Conservation (phyloP, 2,329 filamentous ascomycete species). For the Didymellaceae sp. region DNA sequence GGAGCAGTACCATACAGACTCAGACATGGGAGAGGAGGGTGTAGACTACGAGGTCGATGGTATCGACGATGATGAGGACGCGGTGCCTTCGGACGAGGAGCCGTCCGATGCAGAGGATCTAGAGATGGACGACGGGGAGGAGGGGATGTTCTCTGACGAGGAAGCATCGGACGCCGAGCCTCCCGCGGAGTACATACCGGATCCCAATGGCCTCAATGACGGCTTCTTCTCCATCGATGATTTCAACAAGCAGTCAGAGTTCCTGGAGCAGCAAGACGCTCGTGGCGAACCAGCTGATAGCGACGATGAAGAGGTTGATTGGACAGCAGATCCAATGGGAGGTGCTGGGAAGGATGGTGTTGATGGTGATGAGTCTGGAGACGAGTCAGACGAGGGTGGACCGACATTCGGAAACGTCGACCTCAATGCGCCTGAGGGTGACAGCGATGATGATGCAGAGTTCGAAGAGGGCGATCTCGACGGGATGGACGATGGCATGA, state of each 20-base stretch:
- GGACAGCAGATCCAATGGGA: slow-evolving; percentile 76
- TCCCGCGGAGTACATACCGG: slow-evolving; percentile 67
- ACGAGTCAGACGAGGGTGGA: slow-evolving; percentile 73
- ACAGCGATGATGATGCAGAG: slow-evolving; percentile 67
- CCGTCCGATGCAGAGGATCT: slow-evolving; percentile 39
- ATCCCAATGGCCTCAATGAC: slow-evolving; percentile 88
- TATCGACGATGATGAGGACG: slow-evolving; percentile 40
- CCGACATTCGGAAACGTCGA: slow-evolving; percentile 84
- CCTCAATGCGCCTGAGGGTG: slow-evolving; percentile 74
- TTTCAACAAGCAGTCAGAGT: slow-evolving; percentile 93
- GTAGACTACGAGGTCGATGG: slow-evolving; percentile 45
- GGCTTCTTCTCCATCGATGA: slow-evolving; percentile 98
- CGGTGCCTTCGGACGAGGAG: slow-evolving; percentile 38
- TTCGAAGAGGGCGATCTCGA: slow-evolving; percentile 63
- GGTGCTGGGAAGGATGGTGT: slow-evolving; percentile 39
- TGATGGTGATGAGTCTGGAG: slow-evolving; percentile 55
- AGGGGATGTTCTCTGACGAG: slow-evolving; percentile 48
- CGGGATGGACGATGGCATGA: slow-evolving; percentile 63
- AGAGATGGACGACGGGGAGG: slow-evolving; percentile 42
- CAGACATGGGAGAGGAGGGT: slow-evolving; percentile 41
- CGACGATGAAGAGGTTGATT: slow-evolving; percentile 82
- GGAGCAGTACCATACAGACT: slow-evolving; percentile 37
- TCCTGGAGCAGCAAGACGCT: slow-evolving; percentile 84
- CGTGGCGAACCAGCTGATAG: slow-evolving; percentile 77
- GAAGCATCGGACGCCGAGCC: slow-evolving; percentile 54